These are phyloP conservation scores for Lantana camara DNA, from an alignment of 257 asterid species.

Conservation along the genomic window DNA sequence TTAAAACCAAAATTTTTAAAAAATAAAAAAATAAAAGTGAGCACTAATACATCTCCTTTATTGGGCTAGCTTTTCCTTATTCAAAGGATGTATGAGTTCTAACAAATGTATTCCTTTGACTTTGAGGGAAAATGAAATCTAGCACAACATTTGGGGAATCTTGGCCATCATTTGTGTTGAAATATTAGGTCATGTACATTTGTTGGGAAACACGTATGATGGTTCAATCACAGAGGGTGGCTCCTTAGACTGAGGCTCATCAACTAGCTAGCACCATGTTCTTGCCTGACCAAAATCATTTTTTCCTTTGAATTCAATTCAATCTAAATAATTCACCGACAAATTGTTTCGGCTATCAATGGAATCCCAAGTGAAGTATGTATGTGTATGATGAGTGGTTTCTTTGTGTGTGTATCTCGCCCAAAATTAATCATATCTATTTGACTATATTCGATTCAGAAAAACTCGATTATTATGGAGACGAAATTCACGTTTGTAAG, in stretches of 20 bases:
- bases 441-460: no score
- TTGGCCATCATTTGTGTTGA: slow-evolving; percentile 38
- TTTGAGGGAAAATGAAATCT: slow-evolving; percentile 5
- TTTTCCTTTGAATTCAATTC: slow-evolving; percentile 35
- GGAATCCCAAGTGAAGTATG: slow-evolving; percentile 26
- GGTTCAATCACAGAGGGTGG: slow-evolving; percentile 15
- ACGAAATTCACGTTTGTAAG: no score
- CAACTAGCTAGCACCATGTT: slow-evolving; percentile 29
- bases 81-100: slow-evolving; percentile 31
- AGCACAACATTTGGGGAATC: slow-evolving; percentile 31
- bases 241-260: not conserved
- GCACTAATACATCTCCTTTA: no score
- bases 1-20: no score
- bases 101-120: slow-evolving; percentile 28
- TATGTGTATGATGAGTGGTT: not conserved
- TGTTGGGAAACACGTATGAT: slow-evolving; percentile 38
- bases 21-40: no score
- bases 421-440: no score
- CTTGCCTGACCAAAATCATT: slow-evolving; percentile 23
- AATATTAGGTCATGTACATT: slow-evolving; percentile 33
- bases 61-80: slow-evolving; percentile 6
- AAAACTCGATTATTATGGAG: no score
- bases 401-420: not conserved
- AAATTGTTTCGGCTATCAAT: not conserved
- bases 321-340: slow-evolving; percentile 20